These are phyloP conservation scores for Mycena kentingensis DNA, from an alignment of 768 basidiomycete species.

Conservation along the genomic window DNA sequence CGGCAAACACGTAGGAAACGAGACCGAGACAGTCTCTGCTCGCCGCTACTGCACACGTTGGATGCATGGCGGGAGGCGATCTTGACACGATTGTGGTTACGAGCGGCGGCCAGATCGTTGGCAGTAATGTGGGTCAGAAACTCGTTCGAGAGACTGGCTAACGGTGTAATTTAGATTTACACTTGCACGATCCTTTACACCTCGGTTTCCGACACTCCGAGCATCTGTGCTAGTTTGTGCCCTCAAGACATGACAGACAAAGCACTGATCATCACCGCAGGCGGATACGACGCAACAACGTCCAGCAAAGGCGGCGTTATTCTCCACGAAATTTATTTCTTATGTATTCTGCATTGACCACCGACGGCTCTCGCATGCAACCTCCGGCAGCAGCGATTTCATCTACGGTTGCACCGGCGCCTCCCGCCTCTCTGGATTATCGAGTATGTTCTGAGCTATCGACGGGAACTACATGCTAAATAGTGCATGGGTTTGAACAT, in stretches of 20 bases:
- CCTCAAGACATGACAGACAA: no score
- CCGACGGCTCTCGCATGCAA: slow-evolving; percentile 12
- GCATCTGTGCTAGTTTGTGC: no score
- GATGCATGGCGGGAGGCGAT: no score
- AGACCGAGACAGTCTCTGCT: no score
- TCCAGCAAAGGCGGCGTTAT: slow-evolving; percentile 16
- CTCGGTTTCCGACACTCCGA: neutral
- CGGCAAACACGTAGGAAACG: no score
- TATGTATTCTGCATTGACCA: neutral
- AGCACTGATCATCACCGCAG: no score
- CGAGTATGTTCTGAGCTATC: neutral
- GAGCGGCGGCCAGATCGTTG: slow-evolving; percentile 8
- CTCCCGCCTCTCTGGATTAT: slow-evolving; percentile 4
- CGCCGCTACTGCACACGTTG: no score
- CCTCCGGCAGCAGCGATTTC: slow-evolving; percentile 8
- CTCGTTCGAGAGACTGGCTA: neutral
- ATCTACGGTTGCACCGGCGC: slow-evolving; percentile 12
- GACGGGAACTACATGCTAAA: neutral
- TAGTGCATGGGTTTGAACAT: slow-evolving; percentile 15
- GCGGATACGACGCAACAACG: slow-evolving; percentile 6
- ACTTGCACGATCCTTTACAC: slow-evolving; percentile 12
- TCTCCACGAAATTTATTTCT: slow-evolving; percentile 11
- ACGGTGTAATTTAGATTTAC: slow-evolving; percentile 4
- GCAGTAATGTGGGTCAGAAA: slow-evolving; percentile 7
- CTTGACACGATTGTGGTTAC: slow-evolving; percentile 15